A percentile compares a stretch with the other conserved stretches of the same genome.
Evolutionary conservation across 2,329 filamentous ascomycete genomes (phyloP).

Genomic region (Mycosphaerella sp.): DNA sequence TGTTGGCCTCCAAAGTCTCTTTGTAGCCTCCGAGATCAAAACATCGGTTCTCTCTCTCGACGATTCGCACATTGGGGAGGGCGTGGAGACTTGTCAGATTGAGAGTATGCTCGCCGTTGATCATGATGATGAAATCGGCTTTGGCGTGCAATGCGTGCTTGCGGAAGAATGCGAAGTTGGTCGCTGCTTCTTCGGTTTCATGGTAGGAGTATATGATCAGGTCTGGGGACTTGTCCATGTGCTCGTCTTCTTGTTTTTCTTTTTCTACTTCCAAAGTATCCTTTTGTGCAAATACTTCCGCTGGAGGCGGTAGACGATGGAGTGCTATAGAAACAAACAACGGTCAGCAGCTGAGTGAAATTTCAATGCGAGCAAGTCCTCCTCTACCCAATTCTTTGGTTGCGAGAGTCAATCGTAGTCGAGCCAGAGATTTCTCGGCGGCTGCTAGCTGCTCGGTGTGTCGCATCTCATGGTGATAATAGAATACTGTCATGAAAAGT

Average conservation of each 20-base stretch:
- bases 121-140: conserved; percentile 20
- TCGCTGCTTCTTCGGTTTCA: conserved; percentile 11
- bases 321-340: background rate
- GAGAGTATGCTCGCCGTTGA: conserved; percentile 16
- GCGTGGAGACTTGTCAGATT: background rate
- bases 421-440: background rate
- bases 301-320: background rate
- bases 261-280: background rate
- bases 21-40: conserved; percentile 17
- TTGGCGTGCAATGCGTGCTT: conserved; percentile 15
- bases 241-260: background rate
- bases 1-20: conserved; percentile 9
- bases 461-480: background rate
- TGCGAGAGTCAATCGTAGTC: background rate
- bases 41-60: conserved; percentile 15
- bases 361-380: background rate
- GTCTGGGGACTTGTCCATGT: background rate
- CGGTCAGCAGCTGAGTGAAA: conserved; percentile 6
- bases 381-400: background rate
- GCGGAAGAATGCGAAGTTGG: conserved; percentile 16
- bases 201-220: conserved; percentile 17
- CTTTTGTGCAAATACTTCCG: too few relatives aligned
- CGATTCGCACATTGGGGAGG: conserved; percentile 13
- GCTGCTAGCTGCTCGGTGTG: background rate
- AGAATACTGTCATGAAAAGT: background rate